Evolutionary conservation across 2,329 filamentous ascomycete genomes (phyloP), one percentile per base, ranked within the genome.

Genomic region (Alternaria arbusti): DNA sequence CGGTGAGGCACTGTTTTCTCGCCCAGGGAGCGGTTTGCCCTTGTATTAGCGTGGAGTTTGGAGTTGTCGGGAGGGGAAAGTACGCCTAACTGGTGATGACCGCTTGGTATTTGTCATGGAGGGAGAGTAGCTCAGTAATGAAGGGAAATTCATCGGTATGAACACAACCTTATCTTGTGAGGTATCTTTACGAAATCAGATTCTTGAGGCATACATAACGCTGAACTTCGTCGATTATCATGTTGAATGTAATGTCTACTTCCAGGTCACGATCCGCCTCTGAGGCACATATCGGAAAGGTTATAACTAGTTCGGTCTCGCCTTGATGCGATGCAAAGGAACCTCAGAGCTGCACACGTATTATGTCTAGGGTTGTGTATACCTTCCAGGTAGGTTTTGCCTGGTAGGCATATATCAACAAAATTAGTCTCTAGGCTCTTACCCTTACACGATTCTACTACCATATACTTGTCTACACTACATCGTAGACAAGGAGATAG

Each of bases 41-140:
- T 15, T 51, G 17, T 49, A 52, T 59, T 59, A 62, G 59, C 59
- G 55, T 28, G 59, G 59, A 30, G 59, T 54, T 59, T 32, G 22
- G 43, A 17, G 55, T 30, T 43, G 6, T 17, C 30, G 8, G 32
- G 11, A 25, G 20, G 20, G 20, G 13, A 40, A 40, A n/a, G 36
- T 40, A 40, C 36, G 36, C 36, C 36, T 40, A 40, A 40, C 15
- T 40, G 36, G n/a, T 40, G 36, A 40, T 40, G 36, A 5, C 6
- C 36, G 36, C 36, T 40, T 40, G 36, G n/a, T 40, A 40, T 40
- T 6, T 8, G 36, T n/a, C 17, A 10, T 40, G 0, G 2, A 17
- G 36, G 15, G 1, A 40, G 15, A 40, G n/a, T 40, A 40, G n/a
- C 1, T 17, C n/a, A 40, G 36, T 40, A 40, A 17, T 40, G 36